These are phyloP conservation scores for Yamadazyma sp. DNA, from an alignment of 805 yeast genomes.

Conservation along the genomic window DNA sequence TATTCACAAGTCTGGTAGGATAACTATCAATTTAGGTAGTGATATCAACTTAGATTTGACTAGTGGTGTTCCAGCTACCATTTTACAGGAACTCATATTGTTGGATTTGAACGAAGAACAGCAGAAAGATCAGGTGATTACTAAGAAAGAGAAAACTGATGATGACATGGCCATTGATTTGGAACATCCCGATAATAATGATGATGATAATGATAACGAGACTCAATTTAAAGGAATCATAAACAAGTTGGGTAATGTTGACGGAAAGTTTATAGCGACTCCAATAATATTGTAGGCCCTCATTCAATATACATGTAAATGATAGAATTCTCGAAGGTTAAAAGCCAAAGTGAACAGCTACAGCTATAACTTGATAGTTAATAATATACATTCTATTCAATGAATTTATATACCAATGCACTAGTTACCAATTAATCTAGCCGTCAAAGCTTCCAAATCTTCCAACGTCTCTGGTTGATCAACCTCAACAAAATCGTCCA, in stretches of 20 bases:
- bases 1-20: constrained; percentile 79
- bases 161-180: constrained; percentile 14
- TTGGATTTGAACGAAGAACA: constrained; percentile 39
- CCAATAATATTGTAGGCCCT: constrained; percentile 7
- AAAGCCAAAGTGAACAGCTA: no score
- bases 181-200: not conserved
- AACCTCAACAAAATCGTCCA: constrained; percentile 58
- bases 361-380: no score
- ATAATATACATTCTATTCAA: no score
- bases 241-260: constrained; percentile 29
- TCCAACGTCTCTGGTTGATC: constrained; percentile 90
- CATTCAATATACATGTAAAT: not conserved
- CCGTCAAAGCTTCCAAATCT: constrained; percentile 88
- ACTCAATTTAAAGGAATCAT: constrained; percentile 23
- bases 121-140: constrained; percentile 10
- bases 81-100: constrained; percentile 71
- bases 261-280: constrained; percentile 32
- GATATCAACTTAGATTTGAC: constrained; percentile 62
- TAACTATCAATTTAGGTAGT: constrained; percentile 72
- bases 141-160: constrained; percentile 19
- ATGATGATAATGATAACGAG: constrained; percentile 9
- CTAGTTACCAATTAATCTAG: constrained; percentile 36
- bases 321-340: no score
- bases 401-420: no score
- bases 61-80: constrained; percentile 66